phyloP scores from a whole-genome alignment of 306 rosid genomes.

The Leucaena leucocephala region DNA sequence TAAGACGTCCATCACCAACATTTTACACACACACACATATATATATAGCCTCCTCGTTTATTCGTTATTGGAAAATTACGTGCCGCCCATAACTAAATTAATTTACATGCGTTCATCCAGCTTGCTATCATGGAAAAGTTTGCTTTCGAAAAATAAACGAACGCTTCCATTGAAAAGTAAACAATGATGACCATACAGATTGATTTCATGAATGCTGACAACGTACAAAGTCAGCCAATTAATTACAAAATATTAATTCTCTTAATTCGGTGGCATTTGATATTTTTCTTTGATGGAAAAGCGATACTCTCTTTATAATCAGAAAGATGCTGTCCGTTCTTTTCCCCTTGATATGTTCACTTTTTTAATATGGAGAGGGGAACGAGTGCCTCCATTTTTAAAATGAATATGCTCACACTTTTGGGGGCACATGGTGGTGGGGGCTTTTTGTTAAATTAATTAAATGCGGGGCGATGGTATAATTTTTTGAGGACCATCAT shows the following conservation, averaged over 20 bases:
- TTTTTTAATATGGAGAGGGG: neutral
- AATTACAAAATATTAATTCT: too few species aligned
- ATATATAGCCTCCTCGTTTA: neutral
- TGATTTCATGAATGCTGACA: too few species aligned
- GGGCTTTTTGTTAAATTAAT: neutral
- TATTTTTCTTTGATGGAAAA: neutral
- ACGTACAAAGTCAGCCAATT: neutral
- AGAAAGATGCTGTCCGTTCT: slow-evolving; percentile 31
- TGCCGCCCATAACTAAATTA: neutral
- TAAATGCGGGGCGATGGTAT: neutral
- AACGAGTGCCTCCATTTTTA: neutral
- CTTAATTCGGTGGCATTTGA: too few species aligned
- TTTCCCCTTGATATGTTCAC: neutral
- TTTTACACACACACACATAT: too few species aligned
- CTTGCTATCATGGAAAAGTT: neutral
- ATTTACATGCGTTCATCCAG: neutral
- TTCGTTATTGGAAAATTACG: neutral
- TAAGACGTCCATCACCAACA: neutral
- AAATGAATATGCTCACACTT: slow-evolving; percentile 18
- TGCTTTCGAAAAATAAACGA: neutral
- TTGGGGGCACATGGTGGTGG: neutral
- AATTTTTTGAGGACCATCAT: neutral
- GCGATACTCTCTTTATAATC: neutral
- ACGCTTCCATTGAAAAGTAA: neutral
- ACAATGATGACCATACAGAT: neutral